A percentile compares a stretch with the other conserved stretches of the same genome.
Conservation (phyloP, 1,139 yeast species). For the Kodamaea plutei region DNA sequence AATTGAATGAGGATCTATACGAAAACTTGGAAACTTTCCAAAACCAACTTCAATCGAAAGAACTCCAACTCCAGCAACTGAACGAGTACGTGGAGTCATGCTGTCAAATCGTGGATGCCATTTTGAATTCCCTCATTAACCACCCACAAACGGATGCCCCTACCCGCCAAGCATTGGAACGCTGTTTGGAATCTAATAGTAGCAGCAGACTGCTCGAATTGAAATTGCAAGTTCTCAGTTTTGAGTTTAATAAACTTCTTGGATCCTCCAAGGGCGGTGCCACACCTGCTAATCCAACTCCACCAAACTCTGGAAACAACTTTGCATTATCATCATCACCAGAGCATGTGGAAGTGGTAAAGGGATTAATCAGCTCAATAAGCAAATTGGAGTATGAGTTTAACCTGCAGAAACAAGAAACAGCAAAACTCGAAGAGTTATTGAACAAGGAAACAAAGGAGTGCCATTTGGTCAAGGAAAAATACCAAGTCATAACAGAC, state of each 20-base stretch:
- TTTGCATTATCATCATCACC: slow-evolving; percentile 3
- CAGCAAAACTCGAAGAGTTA: slow-evolving; percentile 20
- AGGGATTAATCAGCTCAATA: slow-evolving; percentile 13
- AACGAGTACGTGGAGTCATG: slow-evolving; percentile 17
- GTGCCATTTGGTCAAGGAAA: slow-evolving; percentile 19
- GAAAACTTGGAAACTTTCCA: slow-evolving; percentile 35
- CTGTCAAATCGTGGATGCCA: slow-evolving; percentile 19
- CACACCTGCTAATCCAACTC: too few relatives aligned
- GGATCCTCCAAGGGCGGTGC: slow-evolving; percentile 5
- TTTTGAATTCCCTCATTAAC: slow-evolving; percentile 20
- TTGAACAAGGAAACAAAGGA: slow-evolving; percentile 22
- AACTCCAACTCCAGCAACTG: slow-evolving; percentile 16
- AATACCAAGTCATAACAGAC: slow-evolving; percentile 16
- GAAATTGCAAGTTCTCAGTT: slow-evolving; percentile 23
- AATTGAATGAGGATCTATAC: slow-evolving; percentile 38
- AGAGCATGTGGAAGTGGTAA: slow-evolving; percentile 7
- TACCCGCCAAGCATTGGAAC: slow-evolving; percentile 17
- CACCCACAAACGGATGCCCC: slow-evolving; percentile 17
- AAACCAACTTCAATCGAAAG: slow-evolving; percentile 25
- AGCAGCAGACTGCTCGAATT: slow-evolving; percentile 18
- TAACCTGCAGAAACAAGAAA: slow-evolving; percentile 19
- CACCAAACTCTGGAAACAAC: slow-evolving; percentile 15
- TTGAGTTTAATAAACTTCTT: slow-evolving; percentile 17
- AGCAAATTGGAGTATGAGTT: slow-evolving; percentile 23
- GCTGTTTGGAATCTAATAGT: slow-evolving; percentile 14